These are phyloP conservation scores for Rutstroemia sp. DNA, from an alignment of 2,329 filamentous ascomycete species.

Conservation along the genomic window DNA sequence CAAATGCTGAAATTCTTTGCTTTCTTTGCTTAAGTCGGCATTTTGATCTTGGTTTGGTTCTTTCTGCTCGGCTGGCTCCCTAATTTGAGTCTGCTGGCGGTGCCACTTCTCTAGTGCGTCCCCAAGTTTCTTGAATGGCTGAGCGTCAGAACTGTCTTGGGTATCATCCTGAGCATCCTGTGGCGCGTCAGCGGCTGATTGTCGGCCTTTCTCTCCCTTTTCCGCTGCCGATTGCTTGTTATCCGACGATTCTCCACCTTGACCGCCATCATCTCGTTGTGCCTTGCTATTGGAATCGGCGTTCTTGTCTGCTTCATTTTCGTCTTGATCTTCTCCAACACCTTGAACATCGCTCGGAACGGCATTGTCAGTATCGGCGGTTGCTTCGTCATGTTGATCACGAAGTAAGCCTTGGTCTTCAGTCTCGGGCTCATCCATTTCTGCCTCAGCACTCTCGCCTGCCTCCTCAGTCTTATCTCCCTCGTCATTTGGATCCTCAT, in stretches of 20 bases:
- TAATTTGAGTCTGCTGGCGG: slow-evolving; percentile 75
- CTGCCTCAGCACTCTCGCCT: slow-evolving; percentile 40
- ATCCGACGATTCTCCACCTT: slow-evolving; percentile 57
- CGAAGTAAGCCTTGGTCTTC: slow-evolving; percentile 37
- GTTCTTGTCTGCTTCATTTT: slow-evolving; percentile 54
- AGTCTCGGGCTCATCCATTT: slow-evolving; percentile 42
- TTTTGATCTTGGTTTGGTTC: slow-evolving; percentile 30
- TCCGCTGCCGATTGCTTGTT: slow-evolving; percentile 56
- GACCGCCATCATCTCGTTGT: slow-evolving; percentile 58
- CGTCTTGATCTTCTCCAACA: slow-evolving; percentile 57
- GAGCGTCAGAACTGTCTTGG: slow-evolving; percentile 39
- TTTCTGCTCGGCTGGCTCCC: slow-evolving; percentile 44
- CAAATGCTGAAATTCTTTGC: slow-evolving; percentile 89
- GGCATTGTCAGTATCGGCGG: slow-evolving; percentile 52
- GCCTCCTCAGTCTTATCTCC: slow-evolving; percentile 43
- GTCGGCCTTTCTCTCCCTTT: slow-evolving; percentile 47
- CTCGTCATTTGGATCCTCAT: slow-evolving; percentile 13
- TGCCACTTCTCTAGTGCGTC: slow-evolving; percentile 93
- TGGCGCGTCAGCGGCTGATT: slow-evolving; percentile 35
- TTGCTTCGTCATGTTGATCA: slow-evolving; percentile 39
- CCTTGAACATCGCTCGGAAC: slow-evolving; percentile 57
- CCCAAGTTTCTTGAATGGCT: slow-evolving; percentile 90
- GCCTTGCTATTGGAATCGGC: slow-evolving; percentile 53
- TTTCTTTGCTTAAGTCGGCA: slow-evolving; percentile 53
- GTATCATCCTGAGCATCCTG: slow-evolving; percentile 30